Conservation (phyloP, 2,329 filamentous ascomycete species). For the Xylariaceae sp. region DNA sequence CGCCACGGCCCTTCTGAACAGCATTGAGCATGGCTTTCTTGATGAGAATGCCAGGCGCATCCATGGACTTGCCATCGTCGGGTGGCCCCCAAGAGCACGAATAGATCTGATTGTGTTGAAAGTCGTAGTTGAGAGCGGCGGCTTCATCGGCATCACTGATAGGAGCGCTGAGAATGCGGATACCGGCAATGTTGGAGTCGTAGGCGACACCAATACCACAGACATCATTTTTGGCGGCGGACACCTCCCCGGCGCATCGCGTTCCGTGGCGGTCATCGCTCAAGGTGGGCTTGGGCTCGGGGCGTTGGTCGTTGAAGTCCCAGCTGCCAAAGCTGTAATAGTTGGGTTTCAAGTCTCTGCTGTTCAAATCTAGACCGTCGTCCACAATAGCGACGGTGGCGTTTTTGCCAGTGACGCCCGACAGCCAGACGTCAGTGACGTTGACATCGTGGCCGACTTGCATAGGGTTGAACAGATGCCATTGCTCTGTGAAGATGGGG, state of each 20-base stretch:
- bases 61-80: slow-evolving; percentile 91
- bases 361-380: slow-evolving; percentile 94
- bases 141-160: slow-evolving; percentile 94
- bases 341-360: slow-evolving; percentile 85
- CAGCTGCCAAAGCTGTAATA: slow-evolving; percentile 91
- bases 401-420: slow-evolving; percentile 86
- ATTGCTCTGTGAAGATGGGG: slow-evolving; percentile 90
- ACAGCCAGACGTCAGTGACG: slow-evolving; percentile 87
- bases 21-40: slow-evolving; percentile 87
- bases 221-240: slow-evolving; percentile 85
- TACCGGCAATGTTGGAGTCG: slow-evolving; percentile 82
- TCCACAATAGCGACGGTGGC: slow-evolving; percentile 92
- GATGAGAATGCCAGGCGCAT: slow-evolving; percentile 85
- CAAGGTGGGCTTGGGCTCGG: slow-evolving; percentile 77
- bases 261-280: slow-evolving; percentile 88
- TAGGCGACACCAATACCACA: slow-evolving; percentile 97
- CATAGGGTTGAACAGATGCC: slow-evolving; percentile 85
- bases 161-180: slow-evolving; percentile 85
- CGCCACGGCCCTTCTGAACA: slow-evolving; percentile 78
- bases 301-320: slow-evolving; percentile 86
- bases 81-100: slow-evolving; percentile 98
- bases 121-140: slow-evolving; percentile 85
- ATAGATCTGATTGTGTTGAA: slow-evolving; percentile 90
- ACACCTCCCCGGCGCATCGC: slow-evolving; percentile 89
- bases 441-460: slow-evolving; percentile 89